Evolutionary conservation across 768 basidiomycete genomes (phyloP).

Genomic region (Lactifluus hygrophoroides): DNA sequence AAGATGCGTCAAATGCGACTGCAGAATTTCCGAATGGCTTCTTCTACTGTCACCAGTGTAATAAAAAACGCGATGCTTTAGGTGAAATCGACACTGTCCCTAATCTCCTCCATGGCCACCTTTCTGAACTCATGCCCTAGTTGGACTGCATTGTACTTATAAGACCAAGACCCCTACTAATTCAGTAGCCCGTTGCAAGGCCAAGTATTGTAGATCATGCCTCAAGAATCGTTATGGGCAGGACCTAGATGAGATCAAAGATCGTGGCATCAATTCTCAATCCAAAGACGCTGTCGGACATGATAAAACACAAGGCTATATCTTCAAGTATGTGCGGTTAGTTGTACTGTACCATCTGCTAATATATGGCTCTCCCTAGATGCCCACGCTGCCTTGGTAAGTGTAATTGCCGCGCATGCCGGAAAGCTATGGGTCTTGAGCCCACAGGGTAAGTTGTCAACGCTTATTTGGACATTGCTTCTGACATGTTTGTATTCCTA

Average conservation of each 20-base stretch:
- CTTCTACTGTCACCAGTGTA: conserved; percentile 67
- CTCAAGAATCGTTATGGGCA: conserved; percentile 61
- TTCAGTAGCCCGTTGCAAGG: conserved; percentile 39
- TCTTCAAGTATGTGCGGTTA: conserved; percentile 40
- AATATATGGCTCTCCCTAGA: conserved; percentile 30
- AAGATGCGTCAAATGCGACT: conserved; percentile 11
- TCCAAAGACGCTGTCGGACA: conserved; percentile 25
- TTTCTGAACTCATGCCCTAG: conserved; percentile 22
- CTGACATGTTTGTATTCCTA: conserved; percentile 16
- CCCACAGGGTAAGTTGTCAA: conserved; percentile 45
- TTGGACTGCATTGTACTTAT: conserved; percentile 32
- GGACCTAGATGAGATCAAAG: conserved; percentile 36
- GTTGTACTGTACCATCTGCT: conserved; percentile 6
- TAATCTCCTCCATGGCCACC: not conserved
- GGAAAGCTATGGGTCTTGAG: conserved; percentile 52
- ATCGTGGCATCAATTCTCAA: conserved; percentile 5
- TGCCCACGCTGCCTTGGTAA: conserved; percentile 60
- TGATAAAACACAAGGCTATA: conserved; percentile 30
- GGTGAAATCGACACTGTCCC: conserved; percentile 30
- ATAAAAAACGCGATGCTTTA: conserved; percentile 45
- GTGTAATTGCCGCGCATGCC: conserved; percentile 62
- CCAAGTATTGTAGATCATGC: conserved; percentile 57
- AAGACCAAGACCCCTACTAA: conserved; percentile 20
- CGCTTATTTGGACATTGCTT: not conserved
- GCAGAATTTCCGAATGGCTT: conserved; percentile 32